phyloP scores from a whole-genome alignment of 257 asterid genomes.

The Capsicum chinense region DNA sequence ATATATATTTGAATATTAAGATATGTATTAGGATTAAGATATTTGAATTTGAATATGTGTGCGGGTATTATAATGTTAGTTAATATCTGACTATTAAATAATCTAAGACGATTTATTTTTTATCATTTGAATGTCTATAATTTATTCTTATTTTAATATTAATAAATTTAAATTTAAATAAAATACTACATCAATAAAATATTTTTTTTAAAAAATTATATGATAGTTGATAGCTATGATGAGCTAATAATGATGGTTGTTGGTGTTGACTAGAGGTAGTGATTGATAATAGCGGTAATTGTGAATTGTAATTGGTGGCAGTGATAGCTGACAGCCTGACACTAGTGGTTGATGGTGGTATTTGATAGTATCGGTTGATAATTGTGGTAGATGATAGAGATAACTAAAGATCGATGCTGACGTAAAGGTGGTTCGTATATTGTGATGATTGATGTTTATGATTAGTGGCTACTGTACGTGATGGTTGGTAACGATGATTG shows the following conservation, averaged over 20 bases:
- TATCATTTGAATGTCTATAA: background rate
- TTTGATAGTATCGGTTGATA: no score
- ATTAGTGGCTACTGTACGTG: no score
- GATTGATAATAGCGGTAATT: background rate
- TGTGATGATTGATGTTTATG: no score
- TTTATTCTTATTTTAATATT: background rate
- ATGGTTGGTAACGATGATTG: no score
- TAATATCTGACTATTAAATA: background rate
- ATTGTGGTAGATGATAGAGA: no score
- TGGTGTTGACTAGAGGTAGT: background rate
- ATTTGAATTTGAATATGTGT: no score
- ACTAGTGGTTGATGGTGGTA: no score
- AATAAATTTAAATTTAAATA: background rate
- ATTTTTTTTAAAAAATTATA: background rate
- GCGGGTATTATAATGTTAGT: no score
- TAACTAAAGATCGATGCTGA: no score
- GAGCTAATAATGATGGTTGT: background rate
- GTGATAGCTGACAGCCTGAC: background rate
- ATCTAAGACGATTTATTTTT: background rate
- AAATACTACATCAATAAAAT: background rate
- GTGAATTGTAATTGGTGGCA: background rate
- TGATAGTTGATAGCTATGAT: background rate
- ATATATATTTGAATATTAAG: no score
- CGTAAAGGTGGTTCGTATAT: no score
- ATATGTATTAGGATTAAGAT: no score